Base-by-base conservation (phyloP, 768 basidiomycete species). In the Kwoniella sp. region DNA sequence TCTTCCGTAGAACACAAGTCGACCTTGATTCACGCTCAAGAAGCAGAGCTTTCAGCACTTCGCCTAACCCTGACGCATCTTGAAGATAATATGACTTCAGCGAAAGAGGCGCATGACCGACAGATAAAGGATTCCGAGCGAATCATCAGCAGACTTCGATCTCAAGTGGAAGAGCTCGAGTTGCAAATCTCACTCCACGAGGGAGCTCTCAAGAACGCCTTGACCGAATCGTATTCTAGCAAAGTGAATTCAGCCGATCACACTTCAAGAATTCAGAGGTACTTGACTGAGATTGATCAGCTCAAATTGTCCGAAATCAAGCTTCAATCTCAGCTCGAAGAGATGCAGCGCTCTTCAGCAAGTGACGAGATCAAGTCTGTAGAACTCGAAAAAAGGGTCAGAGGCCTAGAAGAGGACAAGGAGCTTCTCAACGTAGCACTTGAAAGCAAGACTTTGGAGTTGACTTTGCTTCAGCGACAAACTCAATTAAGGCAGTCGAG, bases 271-370 rank as follows among this genome's bases (percentile, higher is more conserved):
- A 54, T 76, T 8, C 24, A 52, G 9, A 50, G 65, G 3, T 76
- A 69, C 48, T 30, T 69, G 10, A n/a, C 37, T 24, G 74, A 73
- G 55, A 71, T 76, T 33, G 69, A 76, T 52, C 51, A 66, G 27
- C 49, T 76, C 29, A 69, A 64, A 33, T 27, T 76, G n/a, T 37
- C 58, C 9, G 69, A 76, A 52, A 66, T 66, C 24, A 63, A 44
- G 10, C 37, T 72, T 17, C 36, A 29, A 2, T 26, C 49, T 22
- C 51, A 68, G 25, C 27, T 76, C 7, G 26, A 49, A 0, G 60
- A 62, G 1, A 2, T 60, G 8, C 17, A 40, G 17, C 15, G 36
- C 21, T 2, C 2, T 5, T 59, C 56, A 9, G 29, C 67, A 0
- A 27, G 17, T 10, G 62, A 52, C 12, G 51, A 46, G 49, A 26